Evolutionary conservation across 352 stramenopile genomes (phyloP).

Genomic region (Phytophthora pinifolia): DNA sequence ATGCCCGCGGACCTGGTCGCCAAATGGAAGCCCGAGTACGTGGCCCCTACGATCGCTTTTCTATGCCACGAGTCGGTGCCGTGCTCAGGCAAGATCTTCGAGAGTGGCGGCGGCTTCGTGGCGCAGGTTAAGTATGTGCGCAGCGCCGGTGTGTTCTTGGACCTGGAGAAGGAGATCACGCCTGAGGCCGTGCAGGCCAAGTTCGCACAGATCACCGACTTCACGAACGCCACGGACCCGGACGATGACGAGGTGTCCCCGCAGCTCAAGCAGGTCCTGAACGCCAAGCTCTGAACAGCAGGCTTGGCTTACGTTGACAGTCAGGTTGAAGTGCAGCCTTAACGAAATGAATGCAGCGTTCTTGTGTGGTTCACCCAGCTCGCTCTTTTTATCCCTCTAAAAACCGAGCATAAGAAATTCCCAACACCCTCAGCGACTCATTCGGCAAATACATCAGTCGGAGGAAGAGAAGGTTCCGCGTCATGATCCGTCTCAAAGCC

Average conservation of each 20-base stretch:
- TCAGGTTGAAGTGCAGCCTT: conserved; percentile 10
- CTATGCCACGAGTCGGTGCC: conserved; percentile 84
- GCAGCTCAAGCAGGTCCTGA: conserved; percentile 81
- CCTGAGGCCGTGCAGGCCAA: conserved; percentile 77
- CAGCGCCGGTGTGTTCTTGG: conserved; percentile 64
- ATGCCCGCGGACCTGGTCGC: conserved; percentile 84
- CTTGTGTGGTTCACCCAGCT: conserved; percentile 12
- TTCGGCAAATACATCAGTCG: conserved; percentile 16
- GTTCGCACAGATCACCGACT: conserved; percentile 78
- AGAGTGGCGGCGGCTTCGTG: conserved; percentile 84
- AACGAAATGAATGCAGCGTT: conserved; percentile 29
- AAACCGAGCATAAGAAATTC: no score
- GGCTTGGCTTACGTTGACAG: neutral
- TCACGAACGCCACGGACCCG: conserved; percentile 69
- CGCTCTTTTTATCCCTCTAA: no score
- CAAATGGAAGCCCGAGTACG: conserved; percentile 88
- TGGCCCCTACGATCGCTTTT: conserved; percentile 85
- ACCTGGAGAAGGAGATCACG: conserved; percentile 71
- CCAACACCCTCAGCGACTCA: conserved; percentile 13
- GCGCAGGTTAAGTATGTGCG: conserved; percentile 85
- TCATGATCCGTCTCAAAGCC: conserved; percentile 82
- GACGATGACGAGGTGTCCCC: conserved; percentile 75
- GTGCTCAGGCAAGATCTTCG: conserved; percentile 76
- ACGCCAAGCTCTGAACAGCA: conserved; percentile 62
- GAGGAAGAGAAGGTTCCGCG: conserved; percentile 6